Evolutionary conservation across 1,284 basidiomycete genomes (phyloP), one percentile per base, ranked within the genome.

Genomic region (Athelia sp.): DNA sequence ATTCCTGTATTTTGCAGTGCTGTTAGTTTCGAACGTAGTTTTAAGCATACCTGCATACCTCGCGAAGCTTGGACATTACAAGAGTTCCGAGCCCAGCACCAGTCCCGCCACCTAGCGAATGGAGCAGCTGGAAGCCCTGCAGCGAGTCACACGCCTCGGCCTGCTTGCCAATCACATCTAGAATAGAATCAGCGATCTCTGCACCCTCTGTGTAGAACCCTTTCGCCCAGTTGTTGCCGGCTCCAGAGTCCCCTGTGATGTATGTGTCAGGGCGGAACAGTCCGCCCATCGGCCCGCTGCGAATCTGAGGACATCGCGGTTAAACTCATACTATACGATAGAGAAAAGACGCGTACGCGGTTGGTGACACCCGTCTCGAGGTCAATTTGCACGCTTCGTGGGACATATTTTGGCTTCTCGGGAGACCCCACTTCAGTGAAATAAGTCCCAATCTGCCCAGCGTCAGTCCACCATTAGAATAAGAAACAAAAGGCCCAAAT

Each of bases 211-310:
- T 58, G 15, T 44, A 23, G 89, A 86, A 88, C 74, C 87, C 88
- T 72, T 94, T 94, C 34, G 91, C 90, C 86, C 90, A 95, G 62
- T 95, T 96, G 66, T 96, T 97, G 24, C 92, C 93, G 15, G 94
- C 94, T 52, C 95, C 89, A 42, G 74, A 72, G 31, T 82, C 73
- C 1, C 82, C 79, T 48, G 81, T 78, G 50, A 96, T 70, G 64
- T 83, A 96, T 3, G 93, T 95, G 66, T 96, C 93, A 11, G 94
- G 94, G 50, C 87, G 81, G 73, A 93, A 98, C 21, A 98, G 76
- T 8, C 62, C 57, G 3, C 92, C 91, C 43, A 89, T 71, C 3
- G 78, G 71, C 11, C 90, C 87, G 32, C 81, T 78, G 47, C 79
- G 76, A 44, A 89, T 67, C 86, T 90, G 54, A 21, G 45, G 34